Conservation (phyloP, 192 early-diverging fungal genomes). For the Coemansia sp. region DNA sequence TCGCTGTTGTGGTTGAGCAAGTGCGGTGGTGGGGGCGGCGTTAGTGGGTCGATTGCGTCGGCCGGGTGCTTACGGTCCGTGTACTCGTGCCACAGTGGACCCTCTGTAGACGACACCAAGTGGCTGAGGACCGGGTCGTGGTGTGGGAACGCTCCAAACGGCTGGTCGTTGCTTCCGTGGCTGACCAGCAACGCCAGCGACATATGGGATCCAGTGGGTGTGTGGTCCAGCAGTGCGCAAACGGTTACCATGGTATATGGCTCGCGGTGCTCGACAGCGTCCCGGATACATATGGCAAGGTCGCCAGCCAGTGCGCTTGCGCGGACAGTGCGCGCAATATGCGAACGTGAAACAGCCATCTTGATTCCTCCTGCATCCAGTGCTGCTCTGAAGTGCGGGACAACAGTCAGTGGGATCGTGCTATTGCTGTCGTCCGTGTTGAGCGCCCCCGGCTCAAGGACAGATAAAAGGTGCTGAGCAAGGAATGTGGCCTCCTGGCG, state of each 20-base stretch:
- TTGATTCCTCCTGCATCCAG: conserved; percentile 41
- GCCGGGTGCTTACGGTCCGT: conserved; percentile 1
- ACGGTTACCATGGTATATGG: conserved; percentile 40
- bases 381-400: conserved; percentile 27
- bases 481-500: conserved; percentile 30
- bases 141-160: conserved; percentile 48
- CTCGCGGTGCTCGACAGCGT: conserved; percentile 22
- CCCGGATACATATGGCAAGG: conserved; percentile 16
- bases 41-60: background rate
- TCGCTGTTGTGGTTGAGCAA: background rate
- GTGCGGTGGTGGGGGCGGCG: conserved; percentile 7
- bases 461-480: conserved; percentile 33
- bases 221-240: conserved; percentile 40
- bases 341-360: conserved; percentile 24
- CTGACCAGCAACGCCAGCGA: conserved; percentile 45
- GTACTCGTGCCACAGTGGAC: conserved; percentile 43
- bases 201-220: background rate
- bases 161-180: conserved; percentile 38
- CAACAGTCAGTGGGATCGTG: conserved; percentile 17
- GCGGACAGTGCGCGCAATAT: conserved; percentile 13
- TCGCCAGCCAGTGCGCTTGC: conserved; percentile 19
- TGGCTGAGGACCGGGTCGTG: conserved; percentile 42
- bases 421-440: background rate
- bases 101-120: conserved; percentile 27
- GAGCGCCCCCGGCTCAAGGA: conserved; percentile 14